A percentile compares a stretch with the other conserved stretches of the same genome.
Conservation (phyloP, 208 protist species). For the Trypanosoma cruzi region DNA sequence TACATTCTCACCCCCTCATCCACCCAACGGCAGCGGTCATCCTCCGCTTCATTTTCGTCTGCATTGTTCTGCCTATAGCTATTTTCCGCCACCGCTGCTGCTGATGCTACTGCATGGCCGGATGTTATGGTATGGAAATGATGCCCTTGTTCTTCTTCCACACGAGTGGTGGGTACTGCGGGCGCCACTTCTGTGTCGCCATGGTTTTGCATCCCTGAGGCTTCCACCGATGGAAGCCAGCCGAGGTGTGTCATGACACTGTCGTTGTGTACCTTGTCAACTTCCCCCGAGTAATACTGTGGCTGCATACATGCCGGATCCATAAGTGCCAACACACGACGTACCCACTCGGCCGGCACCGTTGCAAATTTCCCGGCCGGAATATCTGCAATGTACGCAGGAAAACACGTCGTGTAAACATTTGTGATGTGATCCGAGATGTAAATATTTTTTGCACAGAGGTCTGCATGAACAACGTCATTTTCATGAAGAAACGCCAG, state of each 20-base stretch:
- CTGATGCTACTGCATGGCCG: background rate
- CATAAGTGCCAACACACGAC: slow-evolving; percentile 34
- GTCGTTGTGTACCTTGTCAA: slow-evolving; percentile 3
- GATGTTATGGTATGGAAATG: background rate
- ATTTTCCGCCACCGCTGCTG: background rate
- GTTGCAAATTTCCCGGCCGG: slow-evolving; percentile 42
- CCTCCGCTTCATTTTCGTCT: background rate
- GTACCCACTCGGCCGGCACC: slow-evolving; percentile 37
- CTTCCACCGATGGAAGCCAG: background rate
- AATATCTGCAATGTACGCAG: slow-evolving; percentile 80
- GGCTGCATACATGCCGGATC: slow-evolving; percentile 33
- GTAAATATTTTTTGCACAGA: slow-evolving; percentile 73
- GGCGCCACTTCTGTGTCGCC: background rate
- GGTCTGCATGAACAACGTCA: slow-evolving; percentile 69
- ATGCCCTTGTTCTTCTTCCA: background rate
- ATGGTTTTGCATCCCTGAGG: background rate
- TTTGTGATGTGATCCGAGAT: slow-evolving; percentile 39
- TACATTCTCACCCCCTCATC: slow-evolving; percentile 26
- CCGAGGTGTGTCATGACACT: slow-evolving; percentile 16
- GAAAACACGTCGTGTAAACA: slow-evolving; percentile 68
- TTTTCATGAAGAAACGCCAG: slow-evolving; percentile 79
- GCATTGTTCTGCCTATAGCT: slow-evolving; percentile 4
- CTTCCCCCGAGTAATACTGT: slow-evolving; percentile 11
- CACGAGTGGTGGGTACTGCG: background rate
- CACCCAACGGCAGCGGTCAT: slow-evolving; percentile 13